A percentile compares a stretch with the other conserved stretches of the same genome.
Conservation (phyloP, 805 yeast genomes). For the Starmera pachycereana region DNA sequence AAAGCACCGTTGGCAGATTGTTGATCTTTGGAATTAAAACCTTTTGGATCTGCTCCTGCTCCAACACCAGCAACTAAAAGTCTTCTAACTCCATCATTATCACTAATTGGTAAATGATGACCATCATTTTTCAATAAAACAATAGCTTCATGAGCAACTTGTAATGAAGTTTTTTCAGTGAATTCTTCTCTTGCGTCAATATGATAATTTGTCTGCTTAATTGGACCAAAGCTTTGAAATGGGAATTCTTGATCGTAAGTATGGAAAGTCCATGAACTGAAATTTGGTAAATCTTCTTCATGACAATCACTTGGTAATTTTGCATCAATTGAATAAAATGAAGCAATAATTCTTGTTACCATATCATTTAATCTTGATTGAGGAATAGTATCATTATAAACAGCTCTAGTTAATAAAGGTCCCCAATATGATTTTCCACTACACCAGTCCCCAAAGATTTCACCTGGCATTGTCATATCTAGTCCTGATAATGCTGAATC, state of each 20-base stretch:
- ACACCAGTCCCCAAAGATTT: conserved; percentile 40
- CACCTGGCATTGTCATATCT: conserved; percentile 62
- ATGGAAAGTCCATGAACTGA: conserved; percentile 49
- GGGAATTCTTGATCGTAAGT: conserved; percentile 45
- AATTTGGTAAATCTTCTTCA: conserved; percentile 37
- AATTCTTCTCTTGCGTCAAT: conserved; percentile 40
- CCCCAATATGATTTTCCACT: conserved; percentile 50
- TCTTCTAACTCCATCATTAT: conserved; percentile 29
- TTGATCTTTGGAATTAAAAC: conserved; percentile 44
- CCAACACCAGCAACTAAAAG: conserved; percentile 41
- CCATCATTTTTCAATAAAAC: conserved; percentile 44
- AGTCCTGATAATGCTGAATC: conserved; percentile 46
- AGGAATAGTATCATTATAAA: conserved; percentile 45
- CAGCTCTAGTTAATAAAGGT: conserved; percentile 41
- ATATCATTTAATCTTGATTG: conserved; percentile 47
- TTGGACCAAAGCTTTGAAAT: conserved; percentile 45
- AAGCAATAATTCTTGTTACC: conserved; percentile 49
- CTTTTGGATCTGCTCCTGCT: conserved; percentile 40
- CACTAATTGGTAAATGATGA: conserved; percentile 40
- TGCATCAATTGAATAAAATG: conserved; percentile 37
- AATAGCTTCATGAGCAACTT: conserved; percentile 47
- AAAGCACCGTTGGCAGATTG: conserved; percentile 42
- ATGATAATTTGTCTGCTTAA: conserved; percentile 42
- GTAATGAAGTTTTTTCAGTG: conserved; percentile 37
- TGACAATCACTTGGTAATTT: conserved; percentile 25